Evolutionary conservation across 805 yeast species (phyloP).

Genomic region (Ogataea thermomethanolica): DNA sequence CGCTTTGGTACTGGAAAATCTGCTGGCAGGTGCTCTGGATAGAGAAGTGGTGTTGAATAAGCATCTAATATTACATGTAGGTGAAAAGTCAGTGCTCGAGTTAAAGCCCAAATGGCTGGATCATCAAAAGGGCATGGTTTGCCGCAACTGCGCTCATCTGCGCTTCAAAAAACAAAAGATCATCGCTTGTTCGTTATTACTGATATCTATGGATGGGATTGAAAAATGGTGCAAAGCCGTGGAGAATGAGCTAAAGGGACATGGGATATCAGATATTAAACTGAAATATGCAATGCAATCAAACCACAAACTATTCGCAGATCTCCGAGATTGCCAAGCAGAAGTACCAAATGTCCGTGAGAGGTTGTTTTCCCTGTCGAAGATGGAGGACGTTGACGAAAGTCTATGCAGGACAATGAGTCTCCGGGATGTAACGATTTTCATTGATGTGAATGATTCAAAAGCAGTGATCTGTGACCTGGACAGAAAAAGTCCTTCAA

Average conservation of each 20-base stretch:
- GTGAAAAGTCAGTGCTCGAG: slow-evolving; percentile 32
- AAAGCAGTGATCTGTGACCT: slow-evolving; percentile 40
- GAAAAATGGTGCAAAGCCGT: slow-evolving; percentile 35
- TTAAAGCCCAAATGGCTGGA: slow-evolving; percentile 54
- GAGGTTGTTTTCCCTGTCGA: slow-evolving; percentile 27
- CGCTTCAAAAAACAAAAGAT: slow-evolving; percentile 29
- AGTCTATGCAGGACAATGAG: slow-evolving; percentile 46
- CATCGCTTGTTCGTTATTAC: slow-evolving; percentile 40
- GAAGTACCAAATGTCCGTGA: slow-evolving; percentile 31
- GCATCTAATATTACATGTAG: slow-evolving; percentile 23
- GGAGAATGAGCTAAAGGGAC: slow-evolving; percentile 4
- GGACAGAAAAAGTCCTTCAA: slow-evolving; percentile 44
- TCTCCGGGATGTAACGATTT: slow-evolving; percentile 49
- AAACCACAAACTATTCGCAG: slow-evolving; percentile 9
- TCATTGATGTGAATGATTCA: slow-evolving; percentile 35
- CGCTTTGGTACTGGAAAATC: slow-evolving; percentile 29
- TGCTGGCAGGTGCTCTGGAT: slow-evolving; percentile 10
- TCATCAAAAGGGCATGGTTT: slow-evolving; percentile 33
- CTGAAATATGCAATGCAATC: slow-evolving; percentile 2
- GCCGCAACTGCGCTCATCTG: slow-evolving; percentile 46
- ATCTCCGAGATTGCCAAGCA: slow-evolving; percentile 34
- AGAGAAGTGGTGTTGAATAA: slow-evolving; percentile 21
- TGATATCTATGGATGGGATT: slow-evolving; percentile 33
- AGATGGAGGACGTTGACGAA: slow-evolving; percentile 40
- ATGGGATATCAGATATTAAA: neutral